These are phyloP conservation scores for Ammopiptanthus mongolicus DNA, from an alignment of 306 rosid species.

Conservation along the genomic window DNA sequence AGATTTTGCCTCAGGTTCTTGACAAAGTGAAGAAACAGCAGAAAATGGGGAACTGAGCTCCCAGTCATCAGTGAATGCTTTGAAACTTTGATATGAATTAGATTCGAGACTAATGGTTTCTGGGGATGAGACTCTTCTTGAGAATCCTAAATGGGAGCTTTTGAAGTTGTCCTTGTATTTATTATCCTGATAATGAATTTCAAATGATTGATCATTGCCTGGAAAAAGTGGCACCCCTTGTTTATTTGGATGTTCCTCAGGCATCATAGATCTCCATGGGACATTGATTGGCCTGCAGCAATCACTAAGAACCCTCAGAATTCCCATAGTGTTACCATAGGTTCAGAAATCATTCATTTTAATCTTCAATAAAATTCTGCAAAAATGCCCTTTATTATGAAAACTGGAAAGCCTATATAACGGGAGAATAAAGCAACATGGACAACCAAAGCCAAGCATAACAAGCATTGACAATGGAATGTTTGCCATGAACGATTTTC, in stretches of 20 bases:
- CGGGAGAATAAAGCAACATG: neutral
- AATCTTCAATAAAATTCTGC: neutral
- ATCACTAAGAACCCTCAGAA: slow-evolving; percentile 24
- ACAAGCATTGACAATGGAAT: neutral
- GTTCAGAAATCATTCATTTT: neutral
- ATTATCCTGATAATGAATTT: slow-evolving; percentile 38
- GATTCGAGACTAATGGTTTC: slow-evolving; percentile 58
- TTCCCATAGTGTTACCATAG: neutral
- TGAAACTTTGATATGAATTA: slow-evolving; percentile 51
- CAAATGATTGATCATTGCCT: slow-evolving; percentile 30
- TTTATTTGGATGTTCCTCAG: slow-evolving; percentile 40
- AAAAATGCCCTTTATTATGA: neutral
- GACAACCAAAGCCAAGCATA: neutral
- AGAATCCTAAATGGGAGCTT: slow-evolving; percentile 50
- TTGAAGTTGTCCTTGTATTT: slow-evolving; percentile 36
- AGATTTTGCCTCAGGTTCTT: slow-evolving; percentile 44
- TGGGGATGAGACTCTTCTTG: slow-evolving; percentile 63
- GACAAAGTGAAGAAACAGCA: slow-evolving; percentile 52
- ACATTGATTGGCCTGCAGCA: slow-evolving; percentile 61
- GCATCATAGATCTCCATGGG: slow-evolving; percentile 47
- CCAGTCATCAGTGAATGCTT: slow-evolving; percentile 50
- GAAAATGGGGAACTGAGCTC: slow-evolving; percentile 68
- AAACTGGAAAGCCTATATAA: neutral
- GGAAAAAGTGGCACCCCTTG: slow-evolving; percentile 39
- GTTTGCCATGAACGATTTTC: neutral